A percentile compares a stretch with the other conserved stretches of the same genome.
phyloP scores from a whole-genome alignment of 2,329 filamentous ascomycete genomes.

The Metarhizium rileyi region DNA sequence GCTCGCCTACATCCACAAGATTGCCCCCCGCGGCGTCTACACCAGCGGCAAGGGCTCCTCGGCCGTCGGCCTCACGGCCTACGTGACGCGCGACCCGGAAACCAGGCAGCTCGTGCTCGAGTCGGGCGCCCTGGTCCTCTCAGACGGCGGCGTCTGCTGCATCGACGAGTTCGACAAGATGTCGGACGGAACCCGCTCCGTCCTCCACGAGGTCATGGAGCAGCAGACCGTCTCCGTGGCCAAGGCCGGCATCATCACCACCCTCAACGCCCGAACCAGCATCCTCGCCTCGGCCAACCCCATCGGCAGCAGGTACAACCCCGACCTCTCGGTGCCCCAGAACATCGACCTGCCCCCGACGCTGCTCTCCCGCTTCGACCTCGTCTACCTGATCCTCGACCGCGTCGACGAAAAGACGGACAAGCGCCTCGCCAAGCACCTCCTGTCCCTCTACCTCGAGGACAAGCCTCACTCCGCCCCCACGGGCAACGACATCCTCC shows the following conservation, averaged over 20 bases:
- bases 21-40: conserved; percentile 80
- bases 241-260: conserved; percentile 93
- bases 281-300: conserved; percentile 96
- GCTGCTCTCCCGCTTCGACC: conserved; percentile 86
- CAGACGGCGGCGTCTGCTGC: conserved; percentile 74
- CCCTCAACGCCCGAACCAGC: conserved; percentile 87
- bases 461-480: conserved; percentile 81
- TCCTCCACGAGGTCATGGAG: conserved; percentile 83
- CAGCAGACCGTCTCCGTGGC: conserved; percentile 79
- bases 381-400: conserved; percentile 94
- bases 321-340: conserved; percentile 87
- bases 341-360: conserved; percentile 97
- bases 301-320: conserved; percentile 96
- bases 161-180: conserved; percentile 85
- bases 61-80: conserved; percentile 71
- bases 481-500: conserved; percentile 66
- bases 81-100: conserved; percentile 71
- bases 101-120: conserved; percentile 72
- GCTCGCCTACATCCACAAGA: conserved; percentile 91
- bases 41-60: conserved; percentile 75
- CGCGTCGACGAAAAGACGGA: conserved; percentile 85
- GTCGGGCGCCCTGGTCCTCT: conserved; percentile 68
- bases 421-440: conserved; percentile 78
- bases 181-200: conserved; percentile 68
- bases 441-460: conserved; percentile 94